A percentile compares a stretch with the other conserved stretches of the same genome.
Evolutionary conservation across 352 stramenopile genomes (phyloP).

Genomic region (Chloridella minuta): DNA sequence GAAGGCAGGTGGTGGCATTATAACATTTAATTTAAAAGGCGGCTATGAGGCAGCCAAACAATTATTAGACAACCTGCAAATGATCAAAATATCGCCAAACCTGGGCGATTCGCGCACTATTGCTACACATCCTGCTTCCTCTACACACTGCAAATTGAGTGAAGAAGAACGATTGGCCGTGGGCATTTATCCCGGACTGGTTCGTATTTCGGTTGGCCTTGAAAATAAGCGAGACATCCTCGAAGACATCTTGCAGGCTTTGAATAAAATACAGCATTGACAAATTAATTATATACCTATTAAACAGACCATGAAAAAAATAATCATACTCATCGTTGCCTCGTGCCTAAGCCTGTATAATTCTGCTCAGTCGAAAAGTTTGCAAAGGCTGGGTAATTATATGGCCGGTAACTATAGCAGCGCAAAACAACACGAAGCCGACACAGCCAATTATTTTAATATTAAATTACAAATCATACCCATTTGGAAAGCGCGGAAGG

Average conservation of each 20-base stretch:
- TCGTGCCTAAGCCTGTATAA: no score
- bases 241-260: neutral
- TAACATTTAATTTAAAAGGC: constrained; percentile 33
- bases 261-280: no score
- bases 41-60: constrained; percentile 25
- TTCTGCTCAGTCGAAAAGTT: no score
- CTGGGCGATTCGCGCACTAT: constrained; percentile 33
- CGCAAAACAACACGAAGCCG: no score
- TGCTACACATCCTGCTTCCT: constrained; percentile 31
- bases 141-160: constrained; percentile 69
- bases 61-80: constrained; percentile 27
- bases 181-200: constrained; percentile 57
- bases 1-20: constrained; percentile 29
- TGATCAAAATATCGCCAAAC: constrained; percentile 31
- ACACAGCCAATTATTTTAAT: no score
- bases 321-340: no score
- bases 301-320: no score
- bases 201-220: constrained; percentile 63
- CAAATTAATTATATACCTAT: no score
- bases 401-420: no score
- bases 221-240: constrained; percentile 56
- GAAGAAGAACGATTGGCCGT: constrained; percentile 48
- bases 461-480: no score
- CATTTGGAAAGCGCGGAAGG: no score
- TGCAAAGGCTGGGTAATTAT: no score